Evolutionary conservation across 1,284 basidiomycete genomes (phyloP).

Genomic region (Ustilago hordei): DNA sequence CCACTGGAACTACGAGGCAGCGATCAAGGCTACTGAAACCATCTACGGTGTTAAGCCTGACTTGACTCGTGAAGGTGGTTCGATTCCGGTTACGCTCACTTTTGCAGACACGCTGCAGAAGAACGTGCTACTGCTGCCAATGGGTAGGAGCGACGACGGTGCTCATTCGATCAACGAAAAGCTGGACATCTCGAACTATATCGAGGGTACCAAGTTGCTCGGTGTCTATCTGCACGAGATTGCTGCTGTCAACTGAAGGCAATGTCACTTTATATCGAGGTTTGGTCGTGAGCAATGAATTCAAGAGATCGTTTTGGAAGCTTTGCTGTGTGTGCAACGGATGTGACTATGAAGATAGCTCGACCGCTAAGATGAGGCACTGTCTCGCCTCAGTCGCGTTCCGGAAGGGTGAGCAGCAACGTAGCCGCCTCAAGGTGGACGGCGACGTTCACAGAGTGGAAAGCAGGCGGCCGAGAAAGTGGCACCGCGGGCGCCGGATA

Average conservation of each 20-base stretch:
- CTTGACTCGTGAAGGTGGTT: constrained; percentile 92
- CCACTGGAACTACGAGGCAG: constrained; percentile 97
- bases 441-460: too few species aligned
- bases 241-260: constrained; percentile 68
- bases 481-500: background rate
- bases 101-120: constrained; percentile 78
- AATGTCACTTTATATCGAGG: background rate
- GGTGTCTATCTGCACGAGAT: constrained; percentile 87
- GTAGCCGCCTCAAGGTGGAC: too few species aligned
- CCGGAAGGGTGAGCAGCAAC: too few species aligned
- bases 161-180: constrained; percentile 97
- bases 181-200: constrained; percentile 90
- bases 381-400: too few species aligned
- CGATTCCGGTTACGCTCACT: constrained; percentile 94
- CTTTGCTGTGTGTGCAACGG: background rate
- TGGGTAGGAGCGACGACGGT: constrained; percentile 82
- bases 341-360: too few species aligned
- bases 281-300: background rate
- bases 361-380: too few species aligned
- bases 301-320: background rate
- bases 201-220: constrained; percentile 80
- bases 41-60: constrained; percentile 87
- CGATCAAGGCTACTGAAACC: constrained; percentile 82
- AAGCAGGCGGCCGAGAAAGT: constrained; percentile 5
- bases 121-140: constrained; percentile 85